phyloP scores from a whole-genome alignment of 176 grass and related monocot species.

The Oryza nivara region DNA sequence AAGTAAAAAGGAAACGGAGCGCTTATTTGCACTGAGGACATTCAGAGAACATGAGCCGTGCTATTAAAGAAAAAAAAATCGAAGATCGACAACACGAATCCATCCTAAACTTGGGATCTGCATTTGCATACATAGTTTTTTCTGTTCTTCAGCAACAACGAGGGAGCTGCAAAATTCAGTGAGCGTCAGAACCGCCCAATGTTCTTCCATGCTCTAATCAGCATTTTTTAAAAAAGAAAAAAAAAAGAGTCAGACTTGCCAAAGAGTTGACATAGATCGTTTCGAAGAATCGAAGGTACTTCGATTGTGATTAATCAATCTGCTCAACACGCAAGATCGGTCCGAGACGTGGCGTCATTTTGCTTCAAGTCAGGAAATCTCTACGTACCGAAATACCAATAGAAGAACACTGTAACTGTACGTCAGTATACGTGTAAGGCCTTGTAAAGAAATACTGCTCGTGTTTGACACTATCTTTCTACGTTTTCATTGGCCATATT shows the following conservation, averaged over 20 bases:
- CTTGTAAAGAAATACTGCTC: not conserved
- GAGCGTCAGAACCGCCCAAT: not conserved
- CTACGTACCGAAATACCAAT: too few species aligned
- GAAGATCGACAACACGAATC: not conserved
- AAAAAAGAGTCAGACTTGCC: not conserved
- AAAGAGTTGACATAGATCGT: slow-evolving; percentile 4
- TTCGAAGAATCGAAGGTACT: not conserved
- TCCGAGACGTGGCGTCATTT: not conserved
- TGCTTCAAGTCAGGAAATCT: not conserved
- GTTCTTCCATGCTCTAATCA: not conserved
- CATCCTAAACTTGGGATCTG: not conserved
- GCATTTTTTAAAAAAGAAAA: too few species aligned
- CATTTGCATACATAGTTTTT: not conserved
- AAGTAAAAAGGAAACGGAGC: not conserved
- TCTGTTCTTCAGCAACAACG: not conserved
- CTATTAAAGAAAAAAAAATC: not conserved
- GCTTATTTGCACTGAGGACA: not conserved
- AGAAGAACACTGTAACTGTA: not conserved
- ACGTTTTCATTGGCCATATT: not conserved
- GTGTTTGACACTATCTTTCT: not conserved
- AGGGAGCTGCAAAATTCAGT: not conserved
- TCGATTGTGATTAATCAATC: not conserved
- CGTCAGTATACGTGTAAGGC: not conserved
- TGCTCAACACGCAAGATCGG: not conserved
- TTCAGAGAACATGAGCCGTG: not conserved